phyloP scores from a whole-genome alignment of 768 basidiomycete species.

The Russula brevipes region DNA sequence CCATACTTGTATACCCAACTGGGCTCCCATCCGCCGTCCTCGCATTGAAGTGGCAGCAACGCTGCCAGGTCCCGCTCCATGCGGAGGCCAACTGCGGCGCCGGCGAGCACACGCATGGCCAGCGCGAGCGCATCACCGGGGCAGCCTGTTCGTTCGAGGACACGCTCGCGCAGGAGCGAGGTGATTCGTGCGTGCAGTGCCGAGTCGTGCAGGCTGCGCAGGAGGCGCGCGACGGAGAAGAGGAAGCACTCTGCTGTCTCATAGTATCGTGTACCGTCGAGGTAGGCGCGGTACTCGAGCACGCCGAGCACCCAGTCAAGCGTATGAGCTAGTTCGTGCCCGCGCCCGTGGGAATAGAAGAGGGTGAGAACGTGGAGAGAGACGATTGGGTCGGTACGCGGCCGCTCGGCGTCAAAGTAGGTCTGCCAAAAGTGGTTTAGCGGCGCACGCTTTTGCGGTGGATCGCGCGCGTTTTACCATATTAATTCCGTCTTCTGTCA shows the following conservation, averaged over 20 bases:
- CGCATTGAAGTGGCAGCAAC: slow-evolving; percentile 45
- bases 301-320: slow-evolving; percentile 47
- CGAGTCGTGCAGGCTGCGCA: slow-evolving; percentile 33
- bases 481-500: slow-evolving; percentile 46
- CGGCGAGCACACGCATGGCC: slow-evolving; percentile 50
- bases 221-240: slow-evolving; percentile 45
- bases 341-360: slow-evolving; percentile 48
- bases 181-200: slow-evolving; percentile 34
- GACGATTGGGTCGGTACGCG: slow-evolving; percentile 50
- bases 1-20: slow-evolving; percentile 57
- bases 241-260: slow-evolving; percentile 49
- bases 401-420: slow-evolving; percentile 48
- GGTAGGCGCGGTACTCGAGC: slow-evolving; percentile 48
- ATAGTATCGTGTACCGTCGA: slow-evolving; percentile 53
- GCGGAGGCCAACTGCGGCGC: slow-evolving; percentile 37
- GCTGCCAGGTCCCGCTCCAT: slow-evolving; percentile 42
- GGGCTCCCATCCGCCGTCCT: slow-evolving; percentile 52
- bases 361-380: slow-evolving; percentile 47
- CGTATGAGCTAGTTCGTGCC: slow-evolving; percentile 40
- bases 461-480: slow-evolving; percentile 20
- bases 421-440: slow-evolving; percentile 34
- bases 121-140: slow-evolving; percentile 51
- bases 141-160: slow-evolving; percentile 46
- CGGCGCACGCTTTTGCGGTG: too few species aligned
- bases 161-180: slow-evolving; percentile 21